Base-by-base conservation (phyloP, 2,329 filamentous ascomycete genomes). In the Colletotrichum musicola region DNA sequence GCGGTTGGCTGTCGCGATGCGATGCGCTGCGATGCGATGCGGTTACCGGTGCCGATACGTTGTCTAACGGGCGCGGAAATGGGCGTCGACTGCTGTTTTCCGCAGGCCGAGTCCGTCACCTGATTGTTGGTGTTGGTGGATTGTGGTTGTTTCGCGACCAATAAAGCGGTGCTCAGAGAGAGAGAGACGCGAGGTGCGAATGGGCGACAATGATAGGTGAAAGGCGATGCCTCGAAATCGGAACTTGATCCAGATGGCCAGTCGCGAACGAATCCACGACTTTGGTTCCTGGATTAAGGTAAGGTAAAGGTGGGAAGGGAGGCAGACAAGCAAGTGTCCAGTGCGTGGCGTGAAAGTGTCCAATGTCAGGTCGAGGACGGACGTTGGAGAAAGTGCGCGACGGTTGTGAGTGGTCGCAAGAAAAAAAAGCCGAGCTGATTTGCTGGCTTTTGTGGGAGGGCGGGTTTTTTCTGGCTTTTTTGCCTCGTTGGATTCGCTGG, bases 21-120 rank as follows among this genome's bases (percentile, higher is more conserved):
- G 47, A 63, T 54, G 64, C 64, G 51, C 53, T 57, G 44, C 53
- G 44, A 60, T 54, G 64, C 64, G 51, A 54, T 57, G 35, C 53
- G 44, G 51, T 49, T 44, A 51, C 49, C 51, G 47, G 18, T 54
- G 44, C 58, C 46, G 14, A 51, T 35, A 20, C 58, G 58, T 13
- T 57, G 51, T 44, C 50, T 40, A 27, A 49, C 66, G 50, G 20
- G 55, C 60, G 44, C 58, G 60, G 20, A 44, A 38, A 58, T n/a
- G 38, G 27, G 51, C 27, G 47, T 51, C 22, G 38, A 49, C 6
- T 56, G 64, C 78, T 76, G 75, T 74, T 72, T 73, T 83, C 81
- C 81, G 82, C 82, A 84, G 82, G 73, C 68, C 71, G 73, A 66
- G 69, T 73, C 70, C 78, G 86, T 88, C 86, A 88, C 84, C 85